Conservation (phyloP, 2,329 filamentous ascomycete genomes). For the Aspergillus brunneoviolaceus region DNA sequence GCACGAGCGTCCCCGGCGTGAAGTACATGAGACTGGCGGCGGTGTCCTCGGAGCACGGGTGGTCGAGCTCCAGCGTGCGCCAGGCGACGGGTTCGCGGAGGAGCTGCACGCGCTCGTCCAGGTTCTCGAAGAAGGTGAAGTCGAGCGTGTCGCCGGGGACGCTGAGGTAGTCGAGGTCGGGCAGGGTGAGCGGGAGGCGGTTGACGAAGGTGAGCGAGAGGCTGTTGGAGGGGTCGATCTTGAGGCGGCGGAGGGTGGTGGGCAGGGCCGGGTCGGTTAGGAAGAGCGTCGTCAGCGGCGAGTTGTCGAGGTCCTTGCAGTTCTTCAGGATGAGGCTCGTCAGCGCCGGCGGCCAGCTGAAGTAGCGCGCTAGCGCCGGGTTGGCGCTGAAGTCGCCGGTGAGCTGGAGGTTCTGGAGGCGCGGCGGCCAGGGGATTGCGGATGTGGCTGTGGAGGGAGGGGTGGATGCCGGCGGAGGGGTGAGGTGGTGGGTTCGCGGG, state of each 20-base stretch:
- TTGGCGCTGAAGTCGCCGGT: slow-evolving; percentile 24
- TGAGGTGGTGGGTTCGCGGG: slow-evolving; percentile 33
- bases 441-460: slow-evolving; percentile 9
- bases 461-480: neutral
- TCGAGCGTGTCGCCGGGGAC: slow-evolving; percentile 33
- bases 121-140: slow-evolving; percentile 28
- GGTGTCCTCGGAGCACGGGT: slow-evolving; percentile 16
- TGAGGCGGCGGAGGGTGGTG: slow-evolving; percentile 25
- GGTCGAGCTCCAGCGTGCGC: slow-evolving; percentile 30
- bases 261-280: slow-evolving; percentile 24
- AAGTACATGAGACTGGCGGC: slow-evolving; percentile 19
- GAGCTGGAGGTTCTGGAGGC: slow-evolving; percentile 24
- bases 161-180: slow-evolving; percentile 29
- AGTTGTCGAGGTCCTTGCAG: slow-evolving; percentile 26
- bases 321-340: slow-evolving; percentile 26
- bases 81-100: slow-evolving; percentile 19
- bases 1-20: slow-evolving; percentile 20
- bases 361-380: slow-evolving; percentile 17
- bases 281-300: slow-evolving; percentile 24
- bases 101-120: slow-evolving; percentile 12
- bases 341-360: slow-evolving; percentile 30
- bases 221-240: slow-evolving; percentile 25
- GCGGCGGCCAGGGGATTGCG: slow-evolving; percentile 27
- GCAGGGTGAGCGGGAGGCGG: slow-evolving; percentile 26
- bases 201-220: slow-evolving; percentile 29